Base-by-base conservation (phyloP, 2,329 filamentous ascomycete species). In the Calonectria hongkongensis region DNA sequence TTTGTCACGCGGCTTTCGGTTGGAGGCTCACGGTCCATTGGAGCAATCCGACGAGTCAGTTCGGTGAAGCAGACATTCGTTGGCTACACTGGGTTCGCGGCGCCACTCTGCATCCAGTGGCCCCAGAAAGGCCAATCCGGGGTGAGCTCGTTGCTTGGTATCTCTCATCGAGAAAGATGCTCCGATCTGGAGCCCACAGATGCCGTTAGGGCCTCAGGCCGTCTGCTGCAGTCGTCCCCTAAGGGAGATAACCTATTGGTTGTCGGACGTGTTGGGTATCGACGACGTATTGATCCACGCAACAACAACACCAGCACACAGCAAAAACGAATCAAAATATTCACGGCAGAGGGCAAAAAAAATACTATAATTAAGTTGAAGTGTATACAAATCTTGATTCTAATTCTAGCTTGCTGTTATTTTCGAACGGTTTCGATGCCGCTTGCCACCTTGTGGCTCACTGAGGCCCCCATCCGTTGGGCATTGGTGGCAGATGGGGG, bases 211-310 rank as follows among this genome's bases (percentile, higher is more conserved):
- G 54, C 54, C 25, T 60, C 33, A 60, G 54, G 54, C 54, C 54
- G 54, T 60, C 54, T 60, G 21, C 54, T 60, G 54, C 54, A 60
- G 54, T 60, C 54, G 54, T 41, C 54, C 18, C 21, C 33, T 25
- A 13, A 60, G 21, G 33, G 28, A 5, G 13, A 10, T 5, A 25
- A 30, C 33, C 54, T 18, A 60, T 60, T 60, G 54, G 54, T 39
- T 60, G 54, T 41, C 13, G 33, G 54, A 36, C 54, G 41, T 41
- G 54, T 60, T 60, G 54, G 54, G 54, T 60, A 60, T 60, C 54
- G 54, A 60, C 36, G 54, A 39, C 3, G 21, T 28, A 60, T 27
- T 27, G 54, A 60, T 41, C 21, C 54, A 12, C 36, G 33, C 54
- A 5, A 16, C 33, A 21, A 60, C 13, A 60, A 9, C n/a, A 60